Evolutionary conservation across 2,329 filamentous ascomycete genomes (phyloP).

Genomic region (Endoconidiophora laricicola): DNA sequence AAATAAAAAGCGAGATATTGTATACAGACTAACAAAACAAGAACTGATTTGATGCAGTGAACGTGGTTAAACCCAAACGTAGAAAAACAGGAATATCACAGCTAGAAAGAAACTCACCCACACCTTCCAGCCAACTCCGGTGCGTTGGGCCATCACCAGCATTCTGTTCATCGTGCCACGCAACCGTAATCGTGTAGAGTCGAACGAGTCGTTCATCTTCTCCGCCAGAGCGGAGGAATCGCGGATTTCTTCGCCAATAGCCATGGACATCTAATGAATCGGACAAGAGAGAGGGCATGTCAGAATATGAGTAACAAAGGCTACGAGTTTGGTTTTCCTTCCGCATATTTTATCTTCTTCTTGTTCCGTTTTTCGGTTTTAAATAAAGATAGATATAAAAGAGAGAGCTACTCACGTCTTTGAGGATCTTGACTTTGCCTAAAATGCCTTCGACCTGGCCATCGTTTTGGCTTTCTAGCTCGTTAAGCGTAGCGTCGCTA

Average conservation of each 20-base stretch:
- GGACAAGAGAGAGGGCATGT: not conserved
- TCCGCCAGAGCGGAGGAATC: conserved; percentile 77
- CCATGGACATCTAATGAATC: conserved; percentile 55
- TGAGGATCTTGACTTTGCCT: conserved; percentile 76
- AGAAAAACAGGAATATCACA: conserved; percentile 70
- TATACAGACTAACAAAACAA: not conserved
- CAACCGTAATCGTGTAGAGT: conserved; percentile 63
- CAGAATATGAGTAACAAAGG: not conserved
- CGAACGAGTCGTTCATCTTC: conserved; percentile 92
- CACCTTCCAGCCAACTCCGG: conserved; percentile 88
- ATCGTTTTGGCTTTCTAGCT: conserved; percentile 93
- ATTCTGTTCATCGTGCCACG: conserved; percentile 93
- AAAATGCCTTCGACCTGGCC: conserved; percentile 77
- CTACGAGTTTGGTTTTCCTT: not conserved
- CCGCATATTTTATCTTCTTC: not conserved
- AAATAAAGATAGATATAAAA: not conserved
- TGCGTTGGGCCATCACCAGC: conserved; percentile 85
- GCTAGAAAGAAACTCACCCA: conserved; percentile 82
- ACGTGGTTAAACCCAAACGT: conserved; percentile 59
- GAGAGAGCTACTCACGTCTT: conserved; percentile 47
- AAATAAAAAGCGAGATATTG: not conserved
- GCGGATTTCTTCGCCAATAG: conserved; percentile 90
- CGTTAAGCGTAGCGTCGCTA: conserved; percentile 76
- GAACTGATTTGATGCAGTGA: too few relatives aligned
- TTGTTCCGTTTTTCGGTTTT: not conserved